Conservation (phyloP, 2,329 filamentous ascomycete genomes). For the Aspergillus pseudonomiae region DNA sequence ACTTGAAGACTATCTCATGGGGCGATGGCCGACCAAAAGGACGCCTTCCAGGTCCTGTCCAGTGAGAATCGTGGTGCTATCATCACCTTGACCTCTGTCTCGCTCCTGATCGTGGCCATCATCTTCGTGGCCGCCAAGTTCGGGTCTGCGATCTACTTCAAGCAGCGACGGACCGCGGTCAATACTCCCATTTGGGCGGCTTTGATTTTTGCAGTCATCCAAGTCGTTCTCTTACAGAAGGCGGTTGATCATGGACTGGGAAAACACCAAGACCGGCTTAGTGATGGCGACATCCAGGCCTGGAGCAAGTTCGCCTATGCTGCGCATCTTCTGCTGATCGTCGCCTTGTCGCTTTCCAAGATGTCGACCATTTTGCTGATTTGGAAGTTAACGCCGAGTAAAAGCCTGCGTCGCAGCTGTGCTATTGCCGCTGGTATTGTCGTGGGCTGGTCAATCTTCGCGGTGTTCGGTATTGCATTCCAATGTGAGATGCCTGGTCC, state of each 20-base stretch:
- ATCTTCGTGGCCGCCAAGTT: constrained; percentile 21
- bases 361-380: constrained; percentile 5
- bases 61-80: background rate
- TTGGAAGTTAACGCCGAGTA: background rate
- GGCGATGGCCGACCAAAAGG: background rate
- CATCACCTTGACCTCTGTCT: background rate
- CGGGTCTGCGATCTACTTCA: constrained; percentile 17
- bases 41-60: background rate
- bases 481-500: background rate
- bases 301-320: constrained; percentile 13
- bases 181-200: constrained; percentile 17
- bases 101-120: constrained; percentile 16
- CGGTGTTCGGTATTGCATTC: background rate
- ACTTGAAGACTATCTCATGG: background rate
- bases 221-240: constrained; percentile 17
- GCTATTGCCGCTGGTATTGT: background rate
- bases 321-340: constrained; percentile 18
- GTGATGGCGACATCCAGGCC: constrained; percentile 7
- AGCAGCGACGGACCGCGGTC: constrained; percentile 13
- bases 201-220: constrained; percentile 16
- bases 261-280: constrained; percentile 11
- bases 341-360: constrained; percentile 15
- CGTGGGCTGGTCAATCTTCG: background rate
- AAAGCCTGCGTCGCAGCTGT: background rate
- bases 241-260: constrained; percentile 20